A percentile compares a stretch with the other conserved stretches of the same genome.
Evolutionary conservation across 2,329 filamentous ascomycete species (phyloP).

Genomic region (Beauveria brongniartii): DNA sequence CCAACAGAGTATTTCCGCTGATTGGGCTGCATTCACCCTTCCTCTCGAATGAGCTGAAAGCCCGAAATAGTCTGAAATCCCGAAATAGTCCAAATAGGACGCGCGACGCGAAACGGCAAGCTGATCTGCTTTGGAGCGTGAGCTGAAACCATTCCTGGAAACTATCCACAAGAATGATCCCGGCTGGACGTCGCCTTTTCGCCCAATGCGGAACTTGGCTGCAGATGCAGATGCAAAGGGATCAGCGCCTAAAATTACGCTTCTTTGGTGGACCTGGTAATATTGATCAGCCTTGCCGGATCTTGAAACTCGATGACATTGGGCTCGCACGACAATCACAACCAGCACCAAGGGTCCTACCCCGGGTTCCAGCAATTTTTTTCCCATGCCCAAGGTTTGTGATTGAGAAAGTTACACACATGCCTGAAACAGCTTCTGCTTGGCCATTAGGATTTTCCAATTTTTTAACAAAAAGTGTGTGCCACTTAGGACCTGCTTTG

Average conservation of each 20-base stretch:
- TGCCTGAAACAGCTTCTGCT: too few relatives aligned
- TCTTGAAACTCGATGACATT: too few relatives aligned
- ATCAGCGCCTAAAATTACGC: background rate
- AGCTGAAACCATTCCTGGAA: background rate
- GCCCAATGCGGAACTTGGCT: background rate
- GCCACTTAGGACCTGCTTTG: too few relatives aligned
- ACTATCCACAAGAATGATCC: background rate
- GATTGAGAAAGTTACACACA: too few relatives aligned
- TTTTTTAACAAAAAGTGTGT: too few relatives aligned
- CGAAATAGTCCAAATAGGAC: background rate
- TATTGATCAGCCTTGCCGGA: background rate
- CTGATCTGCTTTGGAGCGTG: too few relatives aligned
- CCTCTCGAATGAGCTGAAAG: background rate
- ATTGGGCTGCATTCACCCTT: background rate
- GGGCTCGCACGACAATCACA: too few relatives aligned
- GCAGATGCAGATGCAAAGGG: background rate
- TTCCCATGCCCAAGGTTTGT: too few relatives aligned
- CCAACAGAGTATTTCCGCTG: background rate
- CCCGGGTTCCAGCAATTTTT: too few relatives aligned
- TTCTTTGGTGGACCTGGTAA: background rate
- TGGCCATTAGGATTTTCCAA: too few relatives aligned
- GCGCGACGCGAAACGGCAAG: background rate
- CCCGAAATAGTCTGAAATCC: background rate
- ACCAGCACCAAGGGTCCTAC: too few relatives aligned
- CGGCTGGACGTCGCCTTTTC: background rate